Conservation (phyloP, 73 alveolate genomes). For the Paramecium bursaria region DNA sequence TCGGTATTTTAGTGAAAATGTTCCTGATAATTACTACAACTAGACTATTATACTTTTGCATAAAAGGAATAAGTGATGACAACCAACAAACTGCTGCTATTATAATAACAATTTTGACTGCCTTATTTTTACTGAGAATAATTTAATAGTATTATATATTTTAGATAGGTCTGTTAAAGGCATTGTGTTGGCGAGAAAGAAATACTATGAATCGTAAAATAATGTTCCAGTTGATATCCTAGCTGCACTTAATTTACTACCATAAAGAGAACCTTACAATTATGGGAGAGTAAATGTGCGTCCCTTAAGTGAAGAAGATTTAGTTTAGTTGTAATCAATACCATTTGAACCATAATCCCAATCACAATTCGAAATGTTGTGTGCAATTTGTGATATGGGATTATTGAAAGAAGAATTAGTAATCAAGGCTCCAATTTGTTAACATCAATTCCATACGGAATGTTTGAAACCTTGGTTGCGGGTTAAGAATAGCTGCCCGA, state of each 20-base stretch:
- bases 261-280: conserved; percentile 32
- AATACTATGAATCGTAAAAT: neutral
- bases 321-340: neutral
- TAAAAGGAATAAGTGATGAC: neutral
- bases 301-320: conserved; percentile 17
- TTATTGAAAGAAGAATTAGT: conserved; percentile 25
- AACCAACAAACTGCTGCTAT: neutral
- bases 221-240: conserved; percentile 36
- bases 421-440: neutral
- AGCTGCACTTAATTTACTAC: conserved; percentile 49
- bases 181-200: neutral
- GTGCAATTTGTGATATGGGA: conserved; percentile 46
- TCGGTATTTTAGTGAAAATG: conserved; percentile 38
- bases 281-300: neutral
- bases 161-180: conserved; percentile 9
- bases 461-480: conserved; percentile 63
- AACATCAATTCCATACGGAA: conserved; percentile 65
- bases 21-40: conserved; percentile 5
- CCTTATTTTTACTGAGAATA: neutral
- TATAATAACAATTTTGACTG: neutral
- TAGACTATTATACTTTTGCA: conserved; percentile 5
- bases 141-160: neutral
- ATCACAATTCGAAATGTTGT: neutral
- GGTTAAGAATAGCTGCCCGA: conserved; percentile 61
- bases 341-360: neutral